Percentiles rank a stretch among this genome's conserved stretches.
Conservation (phyloP, 2,329 filamentous ascomycete species). For the Ophiocordyceps camponoti-rufipedis region DNA sequence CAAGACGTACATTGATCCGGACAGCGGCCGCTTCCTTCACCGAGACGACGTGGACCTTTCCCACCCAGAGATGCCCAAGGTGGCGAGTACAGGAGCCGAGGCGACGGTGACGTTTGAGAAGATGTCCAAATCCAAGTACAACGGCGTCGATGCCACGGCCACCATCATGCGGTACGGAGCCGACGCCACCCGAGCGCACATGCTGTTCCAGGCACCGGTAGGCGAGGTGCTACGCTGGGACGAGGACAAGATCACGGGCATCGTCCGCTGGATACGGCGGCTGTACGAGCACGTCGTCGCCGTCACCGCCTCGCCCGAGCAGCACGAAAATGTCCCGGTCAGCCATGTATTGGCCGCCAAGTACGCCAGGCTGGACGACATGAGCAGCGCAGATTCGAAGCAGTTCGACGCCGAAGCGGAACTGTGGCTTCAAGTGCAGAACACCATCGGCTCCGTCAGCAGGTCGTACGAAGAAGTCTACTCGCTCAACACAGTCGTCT, state of each 20-base stretch:
- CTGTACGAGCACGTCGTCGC: constrained; percentile 37
- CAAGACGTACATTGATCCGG: constrained; percentile 60
- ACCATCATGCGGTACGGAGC: constrained; percentile 62
- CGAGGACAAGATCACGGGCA: constrained; percentile 60
- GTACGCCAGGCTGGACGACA: constrained; percentile 11
- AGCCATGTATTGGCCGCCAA: constrained; percentile 19
- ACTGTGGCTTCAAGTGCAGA: constrained; percentile 49
- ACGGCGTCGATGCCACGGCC: constrained; percentile 64
- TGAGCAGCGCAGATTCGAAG: constrained; percentile 13
- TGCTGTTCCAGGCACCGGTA: constrained; percentile 77
- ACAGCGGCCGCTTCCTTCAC: constrained; percentile 57
- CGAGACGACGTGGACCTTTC: constrained; percentile 55
- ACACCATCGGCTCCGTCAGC: constrained; percentile 48
- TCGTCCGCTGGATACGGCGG: constrained; percentile 62
- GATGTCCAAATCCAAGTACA: constrained; percentile 92
- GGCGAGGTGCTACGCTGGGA: constrained; percentile 79
- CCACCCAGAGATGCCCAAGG: constrained; percentile 34
- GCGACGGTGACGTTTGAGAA: constrained; percentile 62
- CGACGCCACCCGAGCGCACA: constrained; percentile 69
- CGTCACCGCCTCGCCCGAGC: constrained; percentile 4
- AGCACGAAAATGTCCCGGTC: constrained; percentile 4
- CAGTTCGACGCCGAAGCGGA: constrained; percentile 27
- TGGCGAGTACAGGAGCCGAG: constrained; percentile 39
- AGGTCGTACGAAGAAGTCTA: constrained; percentile 53
- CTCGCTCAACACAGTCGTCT: constrained; percentile 66